These are phyloP conservation scores for Yamadazyma akitaensis DNA, from an alignment of 805 yeast genomes.

Conservation along the genomic window DNA sequence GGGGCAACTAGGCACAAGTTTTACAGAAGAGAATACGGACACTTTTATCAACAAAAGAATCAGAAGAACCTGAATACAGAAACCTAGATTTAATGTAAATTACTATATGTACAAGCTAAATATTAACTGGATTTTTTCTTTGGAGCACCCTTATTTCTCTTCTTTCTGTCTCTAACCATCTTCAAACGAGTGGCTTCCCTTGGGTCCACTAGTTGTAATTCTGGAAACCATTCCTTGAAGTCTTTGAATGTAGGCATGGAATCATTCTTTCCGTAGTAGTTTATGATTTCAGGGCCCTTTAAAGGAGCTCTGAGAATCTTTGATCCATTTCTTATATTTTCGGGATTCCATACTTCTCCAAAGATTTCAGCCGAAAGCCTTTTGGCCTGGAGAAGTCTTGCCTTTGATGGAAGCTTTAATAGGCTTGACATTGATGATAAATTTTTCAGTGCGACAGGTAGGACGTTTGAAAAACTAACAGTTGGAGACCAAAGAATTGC, in stretches of 20 bases:
- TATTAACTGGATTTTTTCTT: slow-evolving; percentile 47
- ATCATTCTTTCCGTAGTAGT: slow-evolving; percentile 68
- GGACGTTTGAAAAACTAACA: neutral
- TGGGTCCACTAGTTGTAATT: slow-evolving; percentile 55
- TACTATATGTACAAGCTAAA: slow-evolving; percentile 1
- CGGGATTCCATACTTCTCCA: slow-evolving; percentile 69
- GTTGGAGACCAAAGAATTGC: too few relatives aligned
- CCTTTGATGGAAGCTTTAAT: slow-evolving; percentile 36
- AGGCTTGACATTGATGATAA: slow-evolving; percentile 13
- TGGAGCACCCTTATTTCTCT: slow-evolving; percentile 89
- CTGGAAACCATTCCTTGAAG: slow-evolving; percentile 52
- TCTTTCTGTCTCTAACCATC: slow-evolving; percentile 62
- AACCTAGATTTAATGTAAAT: neutral
- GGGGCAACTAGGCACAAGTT: neutral
- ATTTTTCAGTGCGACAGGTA: neutral
- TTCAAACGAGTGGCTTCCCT: slow-evolving; percentile 66
- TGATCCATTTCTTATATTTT: slow-evolving; percentile 63
- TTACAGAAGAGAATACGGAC: slow-evolving; percentile 12
- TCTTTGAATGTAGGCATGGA: slow-evolving; percentile 63
- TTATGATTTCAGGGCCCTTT: slow-evolving; percentile 66
- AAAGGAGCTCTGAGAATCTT: slow-evolving; percentile 65
- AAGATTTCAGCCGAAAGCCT: slow-evolving; percentile 64
- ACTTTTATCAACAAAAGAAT: slow-evolving; percentile 12
- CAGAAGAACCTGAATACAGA: neutral
- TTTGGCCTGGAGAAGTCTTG: slow-evolving; percentile 53